phyloP scores from a whole-genome alignment of 2,329 filamentous ascomycete species.

The Aspergillus proliferans region DNA sequence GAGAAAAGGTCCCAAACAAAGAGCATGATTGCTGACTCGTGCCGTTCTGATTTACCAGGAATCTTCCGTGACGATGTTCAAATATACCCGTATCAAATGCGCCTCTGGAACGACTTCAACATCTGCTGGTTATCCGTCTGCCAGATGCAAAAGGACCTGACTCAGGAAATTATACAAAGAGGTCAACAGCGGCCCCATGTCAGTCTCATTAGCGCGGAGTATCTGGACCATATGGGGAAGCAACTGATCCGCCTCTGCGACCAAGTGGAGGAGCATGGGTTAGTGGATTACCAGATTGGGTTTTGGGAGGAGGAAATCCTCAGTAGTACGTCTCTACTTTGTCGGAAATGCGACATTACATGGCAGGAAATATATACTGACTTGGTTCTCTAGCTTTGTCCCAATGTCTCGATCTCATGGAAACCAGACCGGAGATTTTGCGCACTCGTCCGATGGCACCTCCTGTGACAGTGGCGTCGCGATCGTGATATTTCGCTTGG shows the following conservation, averaged over 20 bases:
- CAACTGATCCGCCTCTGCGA: conserved; percentile 80
- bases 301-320: conserved; percentile 93
- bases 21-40: not conserved
- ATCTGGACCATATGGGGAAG: conserved; percentile 71
- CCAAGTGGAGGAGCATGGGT: conserved; percentile 77
- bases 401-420: conserved; percentile 50
- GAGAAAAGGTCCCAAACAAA: not conserved
- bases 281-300: conserved; percentile 96
- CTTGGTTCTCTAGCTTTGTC: conserved; percentile 41
- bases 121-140: conserved; percentile 79
- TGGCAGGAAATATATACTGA: not conserved
- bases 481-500: conserved; percentile 14
- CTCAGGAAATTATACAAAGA: conserved; percentile 53
- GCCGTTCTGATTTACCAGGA: conserved; percentile 47
- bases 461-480: conserved; percentile 15
- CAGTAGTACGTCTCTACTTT: conserved; percentile 54
- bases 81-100: conserved; percentile 68
- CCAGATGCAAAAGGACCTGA: conserved; percentile 75
- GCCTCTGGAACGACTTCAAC: conserved; percentile 92
- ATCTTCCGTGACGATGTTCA: conserved; percentile 76
- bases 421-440: conserved; percentile 27
- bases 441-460: conserved; percentile 16
- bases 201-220: conserved; percentile 61
- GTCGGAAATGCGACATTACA: not conserved
- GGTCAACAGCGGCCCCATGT: conserved; percentile 53